Conservation (phyloP, 441 rosid genomes). For the Gossypium lobatum region DNA sequence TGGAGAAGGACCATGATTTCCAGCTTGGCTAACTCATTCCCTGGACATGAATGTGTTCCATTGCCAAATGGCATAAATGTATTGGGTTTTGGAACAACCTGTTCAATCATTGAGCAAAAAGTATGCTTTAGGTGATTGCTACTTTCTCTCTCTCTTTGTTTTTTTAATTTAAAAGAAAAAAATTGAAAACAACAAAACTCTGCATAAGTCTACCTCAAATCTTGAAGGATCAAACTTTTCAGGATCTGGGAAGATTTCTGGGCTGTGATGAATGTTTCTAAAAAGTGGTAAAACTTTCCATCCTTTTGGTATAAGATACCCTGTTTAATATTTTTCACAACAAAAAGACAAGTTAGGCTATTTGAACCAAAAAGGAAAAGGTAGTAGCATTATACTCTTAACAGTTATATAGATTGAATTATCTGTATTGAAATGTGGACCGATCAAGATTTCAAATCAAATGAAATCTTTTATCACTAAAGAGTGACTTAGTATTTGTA, state of each 20-base stretch:
- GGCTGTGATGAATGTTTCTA: slow-evolving; percentile 88
- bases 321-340: slow-evolving; percentile 27
- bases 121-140: background rate
- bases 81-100: slow-evolving; percentile 84
- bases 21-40: slow-evolving; percentile 87
- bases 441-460: no score
- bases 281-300: slow-evolving; percentile 97
- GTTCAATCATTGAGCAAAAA: slow-evolving; percentile 18
- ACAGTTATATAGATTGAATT: no score
- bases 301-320: slow-evolving; percentile 89
- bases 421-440: no score
- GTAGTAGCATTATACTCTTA: background rate
- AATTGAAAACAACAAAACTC: background rate
- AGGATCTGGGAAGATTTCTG: slow-evolving; percentile 73
- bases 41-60: slow-evolving; percentile 91
- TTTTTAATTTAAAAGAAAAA: background rate
- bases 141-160: no score
- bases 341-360: background rate
- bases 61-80: slow-evolving; percentile 91
- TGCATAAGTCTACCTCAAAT: slow-evolving; percentile 53
- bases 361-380: background rate
- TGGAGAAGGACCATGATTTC: slow-evolving; percentile 77
- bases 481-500: no score
- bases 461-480: no score
- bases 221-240: slow-evolving; percentile 90